Percentiles rank a stretch among this genome's conserved stretches.
Evolutionary conservation across 108 stramenopile genomes (phyloP).

Genomic region (Licmophora abbreviata): DNA sequence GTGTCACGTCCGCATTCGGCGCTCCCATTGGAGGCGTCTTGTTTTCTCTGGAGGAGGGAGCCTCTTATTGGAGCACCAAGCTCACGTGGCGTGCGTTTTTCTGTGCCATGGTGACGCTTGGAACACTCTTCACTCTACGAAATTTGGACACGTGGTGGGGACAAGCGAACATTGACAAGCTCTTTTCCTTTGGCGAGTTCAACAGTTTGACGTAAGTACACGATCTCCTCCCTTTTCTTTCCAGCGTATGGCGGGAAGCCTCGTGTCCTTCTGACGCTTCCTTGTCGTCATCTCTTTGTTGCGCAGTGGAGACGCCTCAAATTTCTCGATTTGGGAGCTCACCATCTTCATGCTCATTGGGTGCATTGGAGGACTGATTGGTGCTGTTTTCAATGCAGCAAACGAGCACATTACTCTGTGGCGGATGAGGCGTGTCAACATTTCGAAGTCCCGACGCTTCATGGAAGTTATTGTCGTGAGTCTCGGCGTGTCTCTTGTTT

Average conservation of each 20-base stretch:
- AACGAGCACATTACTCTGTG: constrained; percentile 88
- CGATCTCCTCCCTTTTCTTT: not conserved
- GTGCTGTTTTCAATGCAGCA: constrained; percentile 92
- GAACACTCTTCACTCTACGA: constrained; percentile 72
- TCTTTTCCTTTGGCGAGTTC: constrained; percentile 96
- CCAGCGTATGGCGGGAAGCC: not conserved
- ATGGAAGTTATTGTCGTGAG: constrained; percentile 74
- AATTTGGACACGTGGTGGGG: constrained; percentile 77
- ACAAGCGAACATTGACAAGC: constrained; percentile 82
- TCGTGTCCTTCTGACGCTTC: not conserved
- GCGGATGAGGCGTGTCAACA: constrained; percentile 79
- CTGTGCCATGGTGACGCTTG: constrained; percentile 93
- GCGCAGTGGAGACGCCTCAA: constrained; percentile 49
- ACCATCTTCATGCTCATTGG: constrained; percentile 84
- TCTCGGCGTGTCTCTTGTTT: constrained; percentile 61
- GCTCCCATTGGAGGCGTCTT: constrained; percentile 97
- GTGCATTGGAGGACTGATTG: constrained; percentile 89
- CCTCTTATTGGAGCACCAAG: constrained; percentile 93
- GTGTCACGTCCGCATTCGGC: constrained; percentile 90
- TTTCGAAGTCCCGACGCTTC: constrained; percentile 57
- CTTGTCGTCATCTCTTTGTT: not conserved
- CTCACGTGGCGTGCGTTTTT: constrained; percentile 95
- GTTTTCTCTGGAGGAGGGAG: constrained; percentile 94
- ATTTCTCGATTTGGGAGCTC: constrained; percentile 93
- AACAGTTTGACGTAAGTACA: constrained; percentile 43